Evolutionary conservation across 768 basidiomycete genomes (phyloP), one percentile per base, ranked within the genome.

Genomic region (Rhodotorula paludigena): DNA sequence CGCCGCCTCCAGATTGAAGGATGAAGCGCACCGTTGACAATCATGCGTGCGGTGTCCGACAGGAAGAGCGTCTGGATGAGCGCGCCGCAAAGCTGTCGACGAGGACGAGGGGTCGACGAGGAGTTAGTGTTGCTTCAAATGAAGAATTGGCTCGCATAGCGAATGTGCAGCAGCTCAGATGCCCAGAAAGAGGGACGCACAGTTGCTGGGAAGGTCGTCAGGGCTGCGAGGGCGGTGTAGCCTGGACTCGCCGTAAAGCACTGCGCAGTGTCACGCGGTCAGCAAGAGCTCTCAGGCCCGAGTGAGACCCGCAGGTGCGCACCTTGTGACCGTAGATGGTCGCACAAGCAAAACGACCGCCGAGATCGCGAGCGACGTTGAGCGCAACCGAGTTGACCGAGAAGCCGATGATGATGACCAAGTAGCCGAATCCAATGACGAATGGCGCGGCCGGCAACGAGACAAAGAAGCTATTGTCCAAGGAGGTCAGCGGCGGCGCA

Each of bases 301-400:
- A 42, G 18, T 18, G 7, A 6, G 38, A 16, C 2, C 15, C 11
- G 38, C n/a, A 23, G 18, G 36, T n/a, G 30, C 48, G 10, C 48
- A 49, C 57, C 41, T 65, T 42, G 21, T 36, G 7, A 10, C 66
- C 66, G 42, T 48, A 69, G 47, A 71, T 58, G 32, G 36, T 38
- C 0, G 42, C 56, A 42, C 60, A 62, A 12, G 64, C 71, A 2
- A 69, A 51, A 0, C 67, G 60, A 7, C 71, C 70, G 20, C 62
- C 65, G 18, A 73, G 14, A 11, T 73, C 66, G 57, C 69, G 69
- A 44, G 69, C 66, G 28, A 57, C 67, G 72, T 75, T 75, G 6
- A 72, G 42, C 0, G 63, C 39, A 36, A 72, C 60, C 3, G 63
- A 65, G 42, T 62, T 51, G 63, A 68, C 58, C 35, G 63, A 48